Evolutionary conservation across 169 alveolate genomes (phyloP).

Genomic region (Cryptosporidium felis): DNA sequence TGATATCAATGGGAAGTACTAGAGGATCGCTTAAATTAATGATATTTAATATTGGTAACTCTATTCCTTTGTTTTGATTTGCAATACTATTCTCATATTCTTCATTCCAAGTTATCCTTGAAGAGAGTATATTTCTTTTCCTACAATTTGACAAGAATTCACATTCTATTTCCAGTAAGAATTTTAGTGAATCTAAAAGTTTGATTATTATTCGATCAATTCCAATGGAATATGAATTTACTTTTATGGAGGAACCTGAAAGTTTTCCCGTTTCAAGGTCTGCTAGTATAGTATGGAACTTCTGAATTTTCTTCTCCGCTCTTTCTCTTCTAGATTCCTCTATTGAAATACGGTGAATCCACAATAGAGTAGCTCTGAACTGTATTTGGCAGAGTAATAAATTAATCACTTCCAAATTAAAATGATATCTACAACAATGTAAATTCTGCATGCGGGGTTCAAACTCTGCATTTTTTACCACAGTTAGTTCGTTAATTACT

Average conservation of each 20-base stretch:
- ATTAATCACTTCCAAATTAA: conserved; percentile 55
- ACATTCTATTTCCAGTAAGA: background rate
- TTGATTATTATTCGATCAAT: conserved; percentile 15
- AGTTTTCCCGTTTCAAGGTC: conserved; percentile 42
- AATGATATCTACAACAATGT: conserved; percentile 49
- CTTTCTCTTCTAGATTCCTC: conserved; percentile 54
- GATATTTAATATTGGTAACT: conserved; percentile 29
- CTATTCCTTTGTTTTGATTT: background rate
- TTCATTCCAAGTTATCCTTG: background rate
- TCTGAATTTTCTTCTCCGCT: conserved; percentile 35
- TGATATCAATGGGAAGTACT: conserved; percentile 62
- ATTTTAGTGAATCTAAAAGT: conserved; percentile 1
- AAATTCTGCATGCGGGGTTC: background rate
- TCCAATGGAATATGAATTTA: background rate
- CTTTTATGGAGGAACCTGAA: background rate
- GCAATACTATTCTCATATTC: background rate
- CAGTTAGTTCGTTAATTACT: conserved; percentile 18
- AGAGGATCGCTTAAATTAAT: conserved; percentile 53
- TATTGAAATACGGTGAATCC: conserved; percentile 37
- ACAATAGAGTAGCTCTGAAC: conserved; percentile 42
- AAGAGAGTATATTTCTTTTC: conserved; percentile 27
- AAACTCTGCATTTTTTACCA: background rate
- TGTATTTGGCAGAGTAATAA: conserved; percentile 55
- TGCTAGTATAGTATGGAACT: conserved; percentile 12
- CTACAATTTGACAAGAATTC: background rate